Conservation (phyloP, 495 filamentous ascomycete species). For the Talaromyces stipitatus region DNA sequence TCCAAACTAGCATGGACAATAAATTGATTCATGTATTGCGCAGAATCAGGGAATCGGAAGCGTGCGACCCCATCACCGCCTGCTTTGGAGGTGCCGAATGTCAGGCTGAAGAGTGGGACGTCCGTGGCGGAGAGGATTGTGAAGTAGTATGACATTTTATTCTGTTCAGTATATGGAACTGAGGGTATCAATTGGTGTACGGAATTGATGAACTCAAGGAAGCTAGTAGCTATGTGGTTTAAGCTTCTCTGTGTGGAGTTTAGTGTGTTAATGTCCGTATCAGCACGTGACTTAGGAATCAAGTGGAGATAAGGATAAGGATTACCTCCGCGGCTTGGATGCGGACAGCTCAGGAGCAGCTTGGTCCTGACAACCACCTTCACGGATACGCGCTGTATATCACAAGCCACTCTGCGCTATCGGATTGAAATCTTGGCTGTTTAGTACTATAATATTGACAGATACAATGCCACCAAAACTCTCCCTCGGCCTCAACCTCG, state of each 20-base stretch:
- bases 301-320: not conserved
- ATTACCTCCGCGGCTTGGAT: not conserved
- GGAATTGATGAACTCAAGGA: not conserved
- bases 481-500: conserved; percentile 52
- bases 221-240: not conserved
- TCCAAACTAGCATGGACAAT: conserved; percentile 88
- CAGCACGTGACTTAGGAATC: conserved; percentile 7
- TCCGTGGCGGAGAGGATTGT: conserved; percentile 89
- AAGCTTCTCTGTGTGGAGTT: not conserved
- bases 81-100: conserved; percentile 91
- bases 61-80: conserved; percentile 87
- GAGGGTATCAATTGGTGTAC: not conserved
- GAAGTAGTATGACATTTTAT: conserved; percentile 90
- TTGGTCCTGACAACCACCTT: too few species aligned
- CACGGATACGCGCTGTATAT: too few species aligned
- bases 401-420: not conserved
- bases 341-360: too few species aligned
- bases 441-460: not conserved
- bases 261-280: not conserved
- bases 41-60: conserved; percentile 68
- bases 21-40: conserved; percentile 93
- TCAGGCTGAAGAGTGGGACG: conserved; percentile 89
- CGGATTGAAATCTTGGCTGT: not conserved
- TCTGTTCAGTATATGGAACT: not conserved
- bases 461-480: conserved; percentile 30